Evolutionary conservation across 2,329 filamentous ascomycete genomes (phyloP).

Genomic region (Epichloe sibirici): DNA sequence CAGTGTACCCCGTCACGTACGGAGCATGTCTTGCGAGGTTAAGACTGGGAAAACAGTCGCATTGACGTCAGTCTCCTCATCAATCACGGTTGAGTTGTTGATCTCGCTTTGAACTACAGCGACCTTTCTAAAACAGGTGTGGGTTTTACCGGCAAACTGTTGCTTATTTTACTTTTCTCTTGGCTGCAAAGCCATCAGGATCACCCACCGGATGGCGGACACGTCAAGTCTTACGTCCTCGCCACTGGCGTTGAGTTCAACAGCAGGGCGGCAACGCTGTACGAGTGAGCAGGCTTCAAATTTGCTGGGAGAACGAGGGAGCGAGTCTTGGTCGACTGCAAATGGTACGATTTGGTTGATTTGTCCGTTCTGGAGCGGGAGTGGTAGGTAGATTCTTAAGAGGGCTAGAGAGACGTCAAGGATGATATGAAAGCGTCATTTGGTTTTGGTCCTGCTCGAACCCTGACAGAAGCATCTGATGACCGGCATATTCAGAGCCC

Average conservation of each 20-base stretch:
- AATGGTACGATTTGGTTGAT: conserved; percentile 23
- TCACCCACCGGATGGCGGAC: no score
- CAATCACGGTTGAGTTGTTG: background rate
- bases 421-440: background rate
- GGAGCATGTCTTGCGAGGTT: background rate
- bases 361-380: conserved; percentile 27
- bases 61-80: no score
- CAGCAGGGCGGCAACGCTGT: conserved; percentile 27
- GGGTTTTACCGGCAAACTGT: background rate
- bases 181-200: background rate
- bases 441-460: background rate
- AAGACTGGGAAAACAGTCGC: no score
- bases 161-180: background rate
- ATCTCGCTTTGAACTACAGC: background rate
- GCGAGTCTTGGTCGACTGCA: conserved; percentile 28
- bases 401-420: background rate
- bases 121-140: background rate
- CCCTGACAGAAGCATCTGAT: background rate
- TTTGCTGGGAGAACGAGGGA: conserved; percentile 30
- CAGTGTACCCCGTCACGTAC: background rate
- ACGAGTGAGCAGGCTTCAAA: conserved; percentile 32
- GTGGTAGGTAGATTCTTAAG: conserved; percentile 21
- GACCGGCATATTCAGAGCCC: background rate
- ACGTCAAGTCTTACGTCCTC: background rate
- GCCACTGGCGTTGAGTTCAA: conserved; percentile 25